Percentiles rank a stretch among this genome's conserved stretches.
These are phyloP conservation scores for Trichoderma guizhouense DNA, from an alignment of 2,329 filamentous ascomycete species.

Conservation along the genomic window DNA sequence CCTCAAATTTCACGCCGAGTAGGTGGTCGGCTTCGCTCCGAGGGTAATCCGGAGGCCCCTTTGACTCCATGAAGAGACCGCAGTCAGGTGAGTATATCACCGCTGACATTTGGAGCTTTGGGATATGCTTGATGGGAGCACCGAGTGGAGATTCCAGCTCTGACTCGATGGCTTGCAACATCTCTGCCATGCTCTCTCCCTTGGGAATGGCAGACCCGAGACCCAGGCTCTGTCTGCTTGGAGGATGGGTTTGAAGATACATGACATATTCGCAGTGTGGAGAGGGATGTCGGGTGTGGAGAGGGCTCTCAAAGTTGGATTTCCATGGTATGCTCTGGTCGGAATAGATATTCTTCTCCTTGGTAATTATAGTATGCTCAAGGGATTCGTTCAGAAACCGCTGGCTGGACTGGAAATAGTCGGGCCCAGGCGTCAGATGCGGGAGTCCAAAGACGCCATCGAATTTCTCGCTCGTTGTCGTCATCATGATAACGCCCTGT, in stretches of 20 bases:
- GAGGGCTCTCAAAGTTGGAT: slow-evolving; percentile 60
- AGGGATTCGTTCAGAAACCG: slow-evolving; percentile 71
- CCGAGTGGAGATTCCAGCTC: slow-evolving; percentile 62
- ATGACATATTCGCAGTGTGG: slow-evolving; percentile 88
- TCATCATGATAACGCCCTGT: slow-evolving; percentile 76
- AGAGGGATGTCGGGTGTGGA: slow-evolving; percentile 54
- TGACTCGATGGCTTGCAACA: slow-evolving; percentile 56
- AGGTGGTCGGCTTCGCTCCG: slow-evolving; percentile 53
- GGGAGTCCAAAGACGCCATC: slow-evolving; percentile 87
- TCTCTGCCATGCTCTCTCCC: slow-evolving; percentile 33
- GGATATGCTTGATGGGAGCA: slow-evolving; percentile 52
- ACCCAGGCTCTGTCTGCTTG: slow-evolving; percentile 38
- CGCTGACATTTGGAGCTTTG: slow-evolving; percentile 58
- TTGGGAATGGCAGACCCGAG: slow-evolving; percentile 32
- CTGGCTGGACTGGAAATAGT: slow-evolving; percentile 57
- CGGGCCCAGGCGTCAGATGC: slow-evolving; percentile 64
- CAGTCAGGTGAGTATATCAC: slow-evolving; percentile 68
- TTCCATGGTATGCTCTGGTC: slow-evolving; percentile 72
- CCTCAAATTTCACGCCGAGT: slow-evolving; percentile 58
- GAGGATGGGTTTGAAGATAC: slow-evolving; percentile 73
- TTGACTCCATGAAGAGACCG: slow-evolving; percentile 62
- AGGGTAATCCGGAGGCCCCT: slow-evolving; percentile 56
- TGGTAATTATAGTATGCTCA: slow-evolving; percentile 61
- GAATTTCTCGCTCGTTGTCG: slow-evolving; percentile 91
- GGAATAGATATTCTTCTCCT: slow-evolving; percentile 52